These are phyloP conservation scores for Tetracladium setigerum DNA, from an alignment of 495 filamentous ascomycete genomes.

Conservation along the genomic window DNA sequence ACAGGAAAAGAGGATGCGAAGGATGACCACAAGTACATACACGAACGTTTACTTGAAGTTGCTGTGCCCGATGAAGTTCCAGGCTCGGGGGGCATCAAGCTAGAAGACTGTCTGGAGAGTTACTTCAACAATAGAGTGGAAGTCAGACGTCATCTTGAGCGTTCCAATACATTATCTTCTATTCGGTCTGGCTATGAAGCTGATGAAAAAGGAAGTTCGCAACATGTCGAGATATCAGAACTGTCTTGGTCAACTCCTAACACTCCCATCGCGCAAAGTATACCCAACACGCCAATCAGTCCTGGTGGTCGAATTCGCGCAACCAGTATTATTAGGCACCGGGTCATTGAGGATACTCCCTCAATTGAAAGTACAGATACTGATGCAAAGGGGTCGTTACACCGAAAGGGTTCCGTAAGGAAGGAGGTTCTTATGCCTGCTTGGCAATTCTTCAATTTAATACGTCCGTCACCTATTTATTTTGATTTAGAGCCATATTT, in stretches of 20 bases:
- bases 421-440: slow-evolving; percentile 93
- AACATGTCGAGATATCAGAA: slow-evolving; percentile 16
- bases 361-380: slow-evolving; percentile 27
- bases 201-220: slow-evolving; percentile 5
- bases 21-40: slow-evolving; percentile 90
- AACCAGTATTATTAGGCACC: slow-evolving; percentile 56
- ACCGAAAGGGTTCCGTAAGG: slow-evolving; percentile 30
- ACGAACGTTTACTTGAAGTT: slow-evolving; percentile 87
- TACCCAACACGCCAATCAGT: slow-evolving; percentile 9
- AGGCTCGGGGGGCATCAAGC: slow-evolving; percentile 50
- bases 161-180: slow-evolving; percentile 17
- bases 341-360: slow-evolving; percentile 43
- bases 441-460: slow-evolving; percentile 94
- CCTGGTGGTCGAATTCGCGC: slow-evolving; percentile 32
- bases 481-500: slow-evolving; percentile 25
- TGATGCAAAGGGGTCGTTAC: neutral
- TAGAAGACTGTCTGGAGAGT: slow-evolving; percentile 86
- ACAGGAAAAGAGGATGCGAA: slow-evolving; percentile 71
- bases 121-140: slow-evolving; percentile 96
- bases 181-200: slow-evolving; percentile 1
- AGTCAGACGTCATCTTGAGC: slow-evolving; percentile 58
- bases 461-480: slow-evolving; percentile 41
- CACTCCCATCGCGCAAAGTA: slow-evolving; percentile 8
- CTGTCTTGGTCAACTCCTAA: slow-evolving; percentile 8
- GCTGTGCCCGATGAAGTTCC: slow-evolving; percentile 60